These are phyloP conservation scores for Aspergillus pseudoglaucus DNA, from an alignment of 2,329 filamentous ascomycete species.

Conservation along the genomic window DNA sequence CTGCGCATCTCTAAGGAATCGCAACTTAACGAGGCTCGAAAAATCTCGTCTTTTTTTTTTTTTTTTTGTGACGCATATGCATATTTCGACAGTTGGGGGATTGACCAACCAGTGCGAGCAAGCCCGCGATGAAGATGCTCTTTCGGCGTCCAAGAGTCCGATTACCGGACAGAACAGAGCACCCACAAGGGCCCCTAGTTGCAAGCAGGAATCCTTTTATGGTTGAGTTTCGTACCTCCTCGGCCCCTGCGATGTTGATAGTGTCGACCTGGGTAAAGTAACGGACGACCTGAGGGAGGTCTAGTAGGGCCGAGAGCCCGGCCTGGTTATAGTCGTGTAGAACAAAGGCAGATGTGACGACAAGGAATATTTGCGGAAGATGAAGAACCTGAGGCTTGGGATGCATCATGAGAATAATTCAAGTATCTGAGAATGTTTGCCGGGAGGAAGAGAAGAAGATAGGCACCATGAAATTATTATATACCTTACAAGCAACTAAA, in stretches of 20 bases:
- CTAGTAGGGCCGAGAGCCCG: slow-evolving; percentile 14
- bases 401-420: not conserved
- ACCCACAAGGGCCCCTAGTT: slow-evolving; percentile 12
- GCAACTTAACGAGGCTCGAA: not conserved
- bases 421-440: not conserved
- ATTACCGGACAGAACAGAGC: slow-evolving; percentile 15
- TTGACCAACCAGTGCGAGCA: slow-evolving; percentile 42
- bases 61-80: not conserved
- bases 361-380: slow-evolving; percentile 24
- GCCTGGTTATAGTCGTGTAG: slow-evolving; percentile 20
- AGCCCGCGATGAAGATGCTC: slow-evolving; percentile 41
- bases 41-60: not conserved
- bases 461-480: not conserved
- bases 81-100: not conserved
- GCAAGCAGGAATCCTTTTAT: slow-evolving; percentile 16
- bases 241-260: slow-evolving; percentile 10
- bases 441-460: not conserved
- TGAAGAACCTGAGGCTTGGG: not conserved
- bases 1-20: not conserved
- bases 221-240: slow-evolving; percentile 3
- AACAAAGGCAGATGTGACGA: slow-evolving; percentile 17
- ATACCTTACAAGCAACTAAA: not conserved
- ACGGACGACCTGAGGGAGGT: slow-evolving; percentile 13
- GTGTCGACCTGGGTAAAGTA: slow-evolving; percentile 18
- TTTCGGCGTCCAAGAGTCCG: slow-evolving; percentile 43